Conservation (phyloP, 1,284 basidiomycete species). For the Polyporus tsugae region DNA sequence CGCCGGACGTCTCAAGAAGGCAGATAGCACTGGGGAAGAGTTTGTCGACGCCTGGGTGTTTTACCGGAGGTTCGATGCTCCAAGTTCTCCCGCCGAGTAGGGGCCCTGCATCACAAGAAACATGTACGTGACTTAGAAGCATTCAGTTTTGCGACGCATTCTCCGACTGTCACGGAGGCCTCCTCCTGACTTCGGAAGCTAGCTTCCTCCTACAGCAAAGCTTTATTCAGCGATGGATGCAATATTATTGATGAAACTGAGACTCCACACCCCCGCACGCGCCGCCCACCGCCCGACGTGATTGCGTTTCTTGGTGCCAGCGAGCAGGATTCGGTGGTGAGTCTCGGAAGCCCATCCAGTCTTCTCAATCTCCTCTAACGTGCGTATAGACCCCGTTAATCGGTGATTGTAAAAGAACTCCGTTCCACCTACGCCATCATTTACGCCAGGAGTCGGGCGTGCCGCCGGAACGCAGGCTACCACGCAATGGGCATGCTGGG, state of each 20-base stretch:
- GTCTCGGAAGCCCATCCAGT: not conserved
- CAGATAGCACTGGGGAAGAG: slow-evolving; percentile 78
- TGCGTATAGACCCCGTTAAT: not conserved
- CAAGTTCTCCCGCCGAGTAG: slow-evolving; percentile 14
- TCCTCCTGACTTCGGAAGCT: not conserved
- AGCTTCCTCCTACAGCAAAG: not conserved
- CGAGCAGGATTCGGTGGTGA: not conserved
- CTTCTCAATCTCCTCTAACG: not conserved
- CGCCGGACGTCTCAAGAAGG: slow-evolving; percentile 79
- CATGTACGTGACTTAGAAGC: slow-evolving; percentile 3
- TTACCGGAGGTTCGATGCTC: slow-evolving; percentile 76
- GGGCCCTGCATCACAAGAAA: not conserved
- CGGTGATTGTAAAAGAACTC: not conserved
- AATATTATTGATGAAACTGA: not conserved
- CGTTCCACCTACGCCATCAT: not conserved
- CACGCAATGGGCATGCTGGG: not conserved
- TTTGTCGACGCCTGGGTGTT: slow-evolving; percentile 90
- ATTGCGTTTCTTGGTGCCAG: not conserved
- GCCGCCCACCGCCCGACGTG: slow-evolving; percentile 1
- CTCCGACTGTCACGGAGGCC: slow-evolving; percentile 3
- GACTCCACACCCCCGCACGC: not conserved
- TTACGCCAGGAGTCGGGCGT: not conserved
- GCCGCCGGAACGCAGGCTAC: not conserved
- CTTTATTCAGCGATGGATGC: not conserved
- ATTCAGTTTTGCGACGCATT: not conserved